These are phyloP conservation scores for Phytophthora crassamura DNA, from an alignment of 352 stramenopile genomes.

Conservation along the genomic window DNA sequence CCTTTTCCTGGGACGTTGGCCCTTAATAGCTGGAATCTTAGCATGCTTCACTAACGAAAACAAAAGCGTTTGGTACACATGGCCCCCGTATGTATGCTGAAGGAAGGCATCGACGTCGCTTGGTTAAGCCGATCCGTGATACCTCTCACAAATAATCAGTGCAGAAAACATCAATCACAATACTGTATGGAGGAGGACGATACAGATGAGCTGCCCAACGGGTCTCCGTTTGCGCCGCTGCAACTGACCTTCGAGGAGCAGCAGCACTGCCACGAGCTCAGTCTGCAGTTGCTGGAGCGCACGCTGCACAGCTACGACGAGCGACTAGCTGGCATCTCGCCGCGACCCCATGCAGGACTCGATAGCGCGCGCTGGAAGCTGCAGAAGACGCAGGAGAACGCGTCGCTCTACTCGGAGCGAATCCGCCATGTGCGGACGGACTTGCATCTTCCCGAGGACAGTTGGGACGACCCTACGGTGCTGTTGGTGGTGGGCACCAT, in stretches of 20 bases:
- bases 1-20: conserved; percentile 22
- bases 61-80: conserved; percentile 11
- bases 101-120: too few relatives aligned
- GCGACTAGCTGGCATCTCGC: not conserved
- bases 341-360: conserved; percentile 6
- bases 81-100: too few relatives aligned
- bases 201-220: too few relatives aligned
- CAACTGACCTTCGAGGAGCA: not conserved
- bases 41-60: conserved; percentile 5
- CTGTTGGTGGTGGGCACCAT: conserved; percentile 19
- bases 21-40: not conserved
- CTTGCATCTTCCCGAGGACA: conserved; percentile 4
- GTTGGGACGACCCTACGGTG: conserved; percentile 16
- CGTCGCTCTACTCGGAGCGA: conserved; percentile 23
- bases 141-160: too few relatives aligned
- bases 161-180: too few relatives aligned
- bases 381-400: conserved; percentile 20
- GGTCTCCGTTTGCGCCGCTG: too few relatives aligned
- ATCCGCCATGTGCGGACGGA: not conserved
- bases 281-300: conserved; percentile 24
- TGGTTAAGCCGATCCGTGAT: too few relatives aligned
- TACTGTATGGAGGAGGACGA: too few relatives aligned
- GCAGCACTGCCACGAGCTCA: conserved; percentile 19
- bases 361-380: conserved; percentile 21
- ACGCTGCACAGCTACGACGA: conserved; percentile 26